Percentiles rank a stretch among this genome's conserved stretches.
Evolutionary conservation across 202 grass and related monocot genomes (phyloP).

Genomic region (Saccharum hybrid): DNA sequence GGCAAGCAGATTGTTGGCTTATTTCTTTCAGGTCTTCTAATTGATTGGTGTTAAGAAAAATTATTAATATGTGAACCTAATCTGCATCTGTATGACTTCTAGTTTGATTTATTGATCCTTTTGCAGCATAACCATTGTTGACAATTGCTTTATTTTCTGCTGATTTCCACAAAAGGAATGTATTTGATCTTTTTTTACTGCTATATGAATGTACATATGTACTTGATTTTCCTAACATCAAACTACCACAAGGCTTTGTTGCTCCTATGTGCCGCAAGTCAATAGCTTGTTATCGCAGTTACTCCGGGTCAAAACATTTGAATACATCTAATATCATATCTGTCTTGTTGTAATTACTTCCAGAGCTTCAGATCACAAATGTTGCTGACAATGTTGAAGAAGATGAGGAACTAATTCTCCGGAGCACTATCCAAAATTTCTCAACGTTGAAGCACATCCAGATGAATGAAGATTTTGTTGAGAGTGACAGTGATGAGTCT

Average conservation of each 20-base stretch:
- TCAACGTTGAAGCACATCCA: slow-evolving; percentile 58
- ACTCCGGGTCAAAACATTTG: slow-evolving; percentile 8
- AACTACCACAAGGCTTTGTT: background rate
- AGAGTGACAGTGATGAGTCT: slow-evolving; percentile 66
- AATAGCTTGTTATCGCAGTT: slow-evolving; percentile 19
- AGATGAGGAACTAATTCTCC: slow-evolving; percentile 86
- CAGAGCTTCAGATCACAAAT: slow-evolving; percentile 58
- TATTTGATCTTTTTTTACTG: slow-evolving; percentile 18
- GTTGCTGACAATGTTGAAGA: slow-evolving; percentile 84
- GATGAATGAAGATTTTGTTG: slow-evolving; percentile 54
- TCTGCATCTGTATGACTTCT: slow-evolving; percentile 5
- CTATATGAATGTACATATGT: background rate
- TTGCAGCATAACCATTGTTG: background rate
- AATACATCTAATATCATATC: slow-evolving; percentile 31
- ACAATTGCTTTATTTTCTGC: slow-evolving; percentile 10
- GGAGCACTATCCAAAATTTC: slow-evolving; percentile 63
- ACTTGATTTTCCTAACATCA: background rate
- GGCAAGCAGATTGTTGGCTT: background rate
- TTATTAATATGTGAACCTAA: slow-evolving; percentile 20
- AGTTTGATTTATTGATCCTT: slow-evolving; percentile 11
- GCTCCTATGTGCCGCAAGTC: background rate
- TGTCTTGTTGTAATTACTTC: slow-evolving; percentile 47
- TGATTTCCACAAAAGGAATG: background rate
- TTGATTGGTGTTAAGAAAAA: slow-evolving; percentile 3
- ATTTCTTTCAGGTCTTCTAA: background rate